These are phyloP conservation scores for Aspergillus mulundensis DNA, from an alignment of 495 filamentous ascomycete species.

Conservation along the genomic window DNA sequence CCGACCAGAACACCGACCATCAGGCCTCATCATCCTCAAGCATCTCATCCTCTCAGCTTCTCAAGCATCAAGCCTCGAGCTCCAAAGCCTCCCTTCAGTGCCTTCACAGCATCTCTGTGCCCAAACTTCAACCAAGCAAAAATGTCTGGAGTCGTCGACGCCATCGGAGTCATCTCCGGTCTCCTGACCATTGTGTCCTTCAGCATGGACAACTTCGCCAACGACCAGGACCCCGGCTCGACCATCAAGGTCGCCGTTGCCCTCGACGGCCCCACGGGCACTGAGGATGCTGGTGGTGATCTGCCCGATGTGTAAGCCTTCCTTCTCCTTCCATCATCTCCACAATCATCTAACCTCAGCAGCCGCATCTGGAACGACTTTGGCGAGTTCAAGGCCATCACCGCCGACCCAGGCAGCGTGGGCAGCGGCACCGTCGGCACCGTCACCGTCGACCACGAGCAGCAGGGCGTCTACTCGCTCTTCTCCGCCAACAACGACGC, in stretches of 20 bases:
- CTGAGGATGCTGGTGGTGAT: slow-evolving; percentile 11
- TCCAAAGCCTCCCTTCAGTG: neutral
- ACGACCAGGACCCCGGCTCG: neutral
- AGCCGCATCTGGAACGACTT: slow-evolving; percentile 16
- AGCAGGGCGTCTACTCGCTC: slow-evolving; percentile 14
- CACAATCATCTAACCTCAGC: neutral
- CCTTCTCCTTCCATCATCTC: no score
- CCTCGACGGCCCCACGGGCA: slow-evolving; percentile 1
- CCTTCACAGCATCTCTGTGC: neutral
- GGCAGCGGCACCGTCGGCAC: slow-evolving; percentile 4
- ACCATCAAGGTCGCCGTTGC: slow-evolving; percentile 14
- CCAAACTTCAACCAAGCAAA: neutral
- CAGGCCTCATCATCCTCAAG: neutral
- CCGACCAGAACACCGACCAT: neutral
- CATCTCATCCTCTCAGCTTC: neutral
- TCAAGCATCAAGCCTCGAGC: neutral
- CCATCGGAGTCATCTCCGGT: slow-evolving; percentile 14
- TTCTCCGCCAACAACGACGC: slow-evolving; percentile 17
- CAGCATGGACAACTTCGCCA: slow-evolving; percentile 4
- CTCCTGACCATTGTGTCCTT: slow-evolving; percentile 11
- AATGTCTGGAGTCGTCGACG: slow-evolving; percentile 6
- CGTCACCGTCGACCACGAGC: slow-evolving; percentile 9
- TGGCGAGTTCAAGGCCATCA: slow-evolving; percentile 7
- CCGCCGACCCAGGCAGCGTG: slow-evolving; percentile 7
- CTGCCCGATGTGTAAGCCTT: slow-evolving; percentile 13